These are phyloP conservation scores for Rutstroemia sp. DNA, from an alignment of 2,329 filamentous ascomycete genomes.

Conservation along the genomic window DNA sequence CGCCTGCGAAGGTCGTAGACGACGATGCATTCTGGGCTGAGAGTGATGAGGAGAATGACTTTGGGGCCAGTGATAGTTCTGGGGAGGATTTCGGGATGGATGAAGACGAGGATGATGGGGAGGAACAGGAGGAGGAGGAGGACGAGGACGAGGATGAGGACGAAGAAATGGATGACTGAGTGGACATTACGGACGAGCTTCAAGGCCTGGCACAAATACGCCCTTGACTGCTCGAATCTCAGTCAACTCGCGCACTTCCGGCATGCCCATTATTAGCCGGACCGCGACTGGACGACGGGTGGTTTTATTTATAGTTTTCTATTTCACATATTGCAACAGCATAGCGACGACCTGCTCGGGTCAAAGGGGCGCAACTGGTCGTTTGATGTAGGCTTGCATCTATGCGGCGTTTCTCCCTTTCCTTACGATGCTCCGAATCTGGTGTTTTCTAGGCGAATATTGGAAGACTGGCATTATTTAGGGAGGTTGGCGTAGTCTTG, in stretches of 20 bases:
- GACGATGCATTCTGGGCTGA: conserved; percentile 81
- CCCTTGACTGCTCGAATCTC: background rate
- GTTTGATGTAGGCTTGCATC: conserved; percentile 11
- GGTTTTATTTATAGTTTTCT: conserved; percentile 11
- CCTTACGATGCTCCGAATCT: background rate
- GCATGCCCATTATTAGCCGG: background rate
- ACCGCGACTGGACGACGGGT: background rate
- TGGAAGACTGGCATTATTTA: background rate
- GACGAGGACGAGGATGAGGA: conserved; percentile 44
- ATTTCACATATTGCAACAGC: conserved; percentile 21
- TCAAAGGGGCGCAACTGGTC: conserved; percentile 18
- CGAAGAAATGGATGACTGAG: conserved; percentile 20
- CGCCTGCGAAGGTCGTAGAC: conserved; percentile 56
- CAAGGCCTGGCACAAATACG: too few relatives aligned
- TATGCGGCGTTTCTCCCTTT: conserved; percentile 11
- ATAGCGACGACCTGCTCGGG: conserved; percentile 16
- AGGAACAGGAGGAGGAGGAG: conserved; percentile 49
- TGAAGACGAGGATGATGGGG: conserved; percentile 49
- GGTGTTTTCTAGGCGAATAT: conserved; percentile 6
- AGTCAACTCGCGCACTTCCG: background rate
- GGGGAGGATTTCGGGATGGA: conserved; percentile 55
- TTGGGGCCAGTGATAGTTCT: conserved; percentile 62
- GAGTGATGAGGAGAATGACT: conserved; percentile 69
- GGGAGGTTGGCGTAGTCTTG: background rate
- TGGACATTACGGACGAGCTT: background rate